Percentiles rank a stretch among this genome's conserved stretches.
phyloP scores from a whole-genome alignment of 202 grass and related monocot genomes.

The Carex arenaria region DNA sequence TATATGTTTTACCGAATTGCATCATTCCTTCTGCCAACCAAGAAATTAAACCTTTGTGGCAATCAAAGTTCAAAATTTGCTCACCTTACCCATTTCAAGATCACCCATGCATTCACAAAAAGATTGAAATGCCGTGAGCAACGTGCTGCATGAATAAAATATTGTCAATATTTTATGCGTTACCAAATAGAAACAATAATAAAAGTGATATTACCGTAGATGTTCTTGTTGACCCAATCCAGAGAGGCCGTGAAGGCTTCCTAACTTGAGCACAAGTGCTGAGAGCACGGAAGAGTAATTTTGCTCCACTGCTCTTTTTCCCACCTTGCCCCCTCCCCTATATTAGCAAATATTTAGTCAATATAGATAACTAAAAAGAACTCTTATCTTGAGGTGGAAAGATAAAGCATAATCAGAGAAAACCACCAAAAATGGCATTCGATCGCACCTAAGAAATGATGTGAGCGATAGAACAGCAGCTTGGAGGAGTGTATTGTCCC shows the following conservation, averaged over 20 bases:
- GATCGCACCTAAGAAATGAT: slow-evolving; percentile 78
- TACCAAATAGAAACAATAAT: slow-evolving; percentile 19
- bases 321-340: slow-evolving; percentile 88
- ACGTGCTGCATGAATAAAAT: slow-evolving; percentile 40
- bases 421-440: not conserved
- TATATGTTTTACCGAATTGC: not conserved
- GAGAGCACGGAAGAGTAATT: slow-evolving; percentile 90
- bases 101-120: slow-evolving; percentile 97
- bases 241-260: slow-evolving; percentile 74
- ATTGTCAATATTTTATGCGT: slow-evolving; percentile 25
- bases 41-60: not conserved
- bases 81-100: slow-evolving; percentile 93
- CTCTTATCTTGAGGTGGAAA: not conserved
- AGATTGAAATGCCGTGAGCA: slow-evolving; percentile 89
- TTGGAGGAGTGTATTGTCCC: slow-evolving; percentile 62
- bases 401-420: slow-evolving; percentile 28
- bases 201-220: slow-evolving; percentile 36
- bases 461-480: slow-evolving; percentile 89
- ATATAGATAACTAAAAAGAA: slow-evolving; percentile 37
- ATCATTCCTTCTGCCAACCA: not conserved
- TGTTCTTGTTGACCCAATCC: slow-evolving; percentile 64
- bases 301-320: slow-evolving; percentile 89
- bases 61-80: slow-evolving; percentile 21
- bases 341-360: slow-evolving; percentile 29
- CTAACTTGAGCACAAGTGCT: slow-evolving; percentile 83